Conservation (phyloP, 345 rosid genomes). For the Diplotaxis tenuifolia region DNA sequence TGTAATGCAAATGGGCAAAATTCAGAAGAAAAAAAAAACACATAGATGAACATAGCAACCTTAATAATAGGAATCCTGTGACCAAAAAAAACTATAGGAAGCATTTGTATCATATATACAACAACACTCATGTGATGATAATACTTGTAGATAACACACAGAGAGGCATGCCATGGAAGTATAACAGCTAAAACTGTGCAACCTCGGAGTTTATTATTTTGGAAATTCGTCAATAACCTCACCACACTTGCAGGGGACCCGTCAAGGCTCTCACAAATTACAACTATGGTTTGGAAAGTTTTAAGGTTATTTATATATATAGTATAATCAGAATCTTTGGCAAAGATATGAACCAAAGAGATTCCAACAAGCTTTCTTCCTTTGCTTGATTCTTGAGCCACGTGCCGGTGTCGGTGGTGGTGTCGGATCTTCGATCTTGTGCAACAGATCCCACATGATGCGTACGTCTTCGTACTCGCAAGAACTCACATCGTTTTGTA, state of each 20-base stretch:
- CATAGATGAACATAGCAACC: conserved; percentile 1
- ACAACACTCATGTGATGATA: conserved; percentile 15
- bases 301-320: background rate
- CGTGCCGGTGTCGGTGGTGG: conserved; percentile 8
- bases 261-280: conserved; percentile 27
- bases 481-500: conserved; percentile 46
- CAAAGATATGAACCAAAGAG: conserved; percentile 35
- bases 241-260: conserved; percentile 38
- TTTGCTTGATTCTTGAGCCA: conserved; percentile 3
- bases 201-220: background rate
- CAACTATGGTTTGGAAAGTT: conserved; percentile 21
- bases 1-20: background rate
- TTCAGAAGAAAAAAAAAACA: background rate
- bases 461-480: conserved; percentile 56
- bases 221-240: conserved; percentile 1
- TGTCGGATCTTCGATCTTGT: conserved; percentile 29
- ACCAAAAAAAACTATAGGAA: conserved; percentile 5
- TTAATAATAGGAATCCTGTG: no score
- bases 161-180: conserved; percentile 12
- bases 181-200: conserved; percentile 13
- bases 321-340: conserved; percentile 35
- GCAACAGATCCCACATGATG: conserved; percentile 52
- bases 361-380: conserved; percentile 38
- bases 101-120: conserved; percentile 19
- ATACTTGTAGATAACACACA: background rate